Percentiles rank a stretch among this genome's conserved stretches.
Evolutionary conservation across 208 protist species (phyloP).

Genomic region (Tritrichomonas foetus): DNA sequence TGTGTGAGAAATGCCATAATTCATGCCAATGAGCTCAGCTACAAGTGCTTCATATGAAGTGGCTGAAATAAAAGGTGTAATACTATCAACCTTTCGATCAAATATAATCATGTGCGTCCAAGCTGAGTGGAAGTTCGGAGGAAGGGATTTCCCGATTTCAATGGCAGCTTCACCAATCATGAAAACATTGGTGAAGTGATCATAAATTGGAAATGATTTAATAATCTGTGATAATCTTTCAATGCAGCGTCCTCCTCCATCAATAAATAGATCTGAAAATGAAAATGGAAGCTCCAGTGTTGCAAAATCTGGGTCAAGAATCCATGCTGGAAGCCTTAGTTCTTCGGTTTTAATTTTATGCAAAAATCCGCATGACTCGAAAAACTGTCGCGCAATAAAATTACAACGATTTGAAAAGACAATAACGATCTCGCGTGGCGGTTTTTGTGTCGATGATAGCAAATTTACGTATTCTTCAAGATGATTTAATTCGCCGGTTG

Average conservation of each 20-base stretch:
- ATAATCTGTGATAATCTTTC: not conserved
- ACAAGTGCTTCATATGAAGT: not conserved
- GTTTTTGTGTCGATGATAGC: not conserved
- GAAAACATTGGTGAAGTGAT: not conserved
- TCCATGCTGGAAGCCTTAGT: not conserved
- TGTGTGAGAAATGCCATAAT: not conserved
- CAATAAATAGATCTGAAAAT: not conserved
- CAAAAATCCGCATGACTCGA: not conserved
- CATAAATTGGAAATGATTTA: not conserved
- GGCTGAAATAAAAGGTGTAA: conserved; percentile 1
- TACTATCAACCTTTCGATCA: not conserved
- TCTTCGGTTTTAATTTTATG: not conserved
- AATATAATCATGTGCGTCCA: conserved; percentile 30
- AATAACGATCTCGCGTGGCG: not conserved
- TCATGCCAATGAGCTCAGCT: not conserved
- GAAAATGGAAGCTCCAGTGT: not conserved
- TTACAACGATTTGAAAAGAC: not conserved
- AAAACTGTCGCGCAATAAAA: not conserved
- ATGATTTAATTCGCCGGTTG: not conserved
- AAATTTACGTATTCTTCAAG: not conserved
- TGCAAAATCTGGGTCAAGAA: not conserved
- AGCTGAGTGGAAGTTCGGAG: not conserved
- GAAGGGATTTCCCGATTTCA: not conserved
- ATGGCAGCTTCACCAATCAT: not conserved
- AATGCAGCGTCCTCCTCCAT: not conserved